Base-by-base conservation (phyloP, 129 eudicot genomes). In the Scalesia atractyloides region DNA sequence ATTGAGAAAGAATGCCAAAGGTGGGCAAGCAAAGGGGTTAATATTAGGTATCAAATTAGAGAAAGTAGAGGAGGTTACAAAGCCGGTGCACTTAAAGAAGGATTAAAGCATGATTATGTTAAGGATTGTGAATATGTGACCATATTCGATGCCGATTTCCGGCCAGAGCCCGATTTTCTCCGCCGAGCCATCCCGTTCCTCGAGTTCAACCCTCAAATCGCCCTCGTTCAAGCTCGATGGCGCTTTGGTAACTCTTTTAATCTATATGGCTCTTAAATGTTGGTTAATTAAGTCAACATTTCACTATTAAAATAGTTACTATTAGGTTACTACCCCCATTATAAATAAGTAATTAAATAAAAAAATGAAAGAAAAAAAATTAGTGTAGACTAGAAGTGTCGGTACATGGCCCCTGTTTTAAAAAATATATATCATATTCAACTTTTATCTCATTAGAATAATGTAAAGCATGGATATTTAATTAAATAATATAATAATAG, bases 41-140 rank as follows among this genome's bases (percentile, higher is more conserved):
- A 94, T 74, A 88, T 91, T 3, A 82, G 65, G 64, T 94, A 94
- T 70, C 99, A 94, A 83, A 88, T 94, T 64, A 90, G 99, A 80
- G 97, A 94, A 77, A 82, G 49, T 16, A 81, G 99, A 51, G 99
- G 92, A 18, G 99, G 99, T 49, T 94, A 94, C 83, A 94, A 94
- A 44, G 99, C 99, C 3, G 99, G 99, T 43, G 99, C 99, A 5
- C 99, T 94, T 75, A 94, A 94, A 77, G 99, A 94, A 77, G 99
- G 99, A 12, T 73, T 94, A 54, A 90, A 86, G 70, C 92, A 75
- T 44, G 94, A 86, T 60, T 94, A 94, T 67, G 97, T 94, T 44
- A 86, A 94, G 44, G 84, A 86, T 2, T 94, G 99, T 64, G 99
- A 94, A 46, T 94, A 82, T 26, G 99, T 94, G 0, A 91, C 85